Base-by-base conservation (phyloP, 2,329 filamentous ascomycete species). In the Cryoendolithus antarcticus region DNA sequence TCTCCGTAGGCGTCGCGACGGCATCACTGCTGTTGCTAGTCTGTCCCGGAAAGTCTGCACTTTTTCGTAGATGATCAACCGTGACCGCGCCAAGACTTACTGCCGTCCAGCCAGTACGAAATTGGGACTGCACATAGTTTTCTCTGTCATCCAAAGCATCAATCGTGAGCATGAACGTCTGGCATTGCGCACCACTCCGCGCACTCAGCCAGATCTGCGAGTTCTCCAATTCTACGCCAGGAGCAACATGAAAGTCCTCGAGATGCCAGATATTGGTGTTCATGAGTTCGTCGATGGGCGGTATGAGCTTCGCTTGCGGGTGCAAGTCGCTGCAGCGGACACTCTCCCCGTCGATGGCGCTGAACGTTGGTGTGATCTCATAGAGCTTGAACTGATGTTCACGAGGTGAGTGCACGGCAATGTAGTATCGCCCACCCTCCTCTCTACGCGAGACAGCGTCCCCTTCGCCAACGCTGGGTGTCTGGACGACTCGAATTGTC, bases 381-480 rank as follows among this genome's bases (percentile, higher is more conserved):
- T 88, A 98, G 56, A 98, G 88, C 59, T 94, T 96, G 70, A 98
- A 96, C 56, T 89, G 81, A 30, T 91, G 75, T 24, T 86, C 82
- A 46, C 91, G 77, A 1, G 91, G 89, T 8, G 88, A 95, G 60
- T 86, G 94, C 6, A 86, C 89, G 30, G 85, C 77, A 38, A 89
- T 73, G 42, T 72, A 72, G 54, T 77, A 80, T n/a, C 32, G 37
- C 4, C 40, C 46, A 19, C 41, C 41, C 9, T 44, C 40, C 15
- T 46, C 34, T 21, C 40, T 44, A 12, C 39, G 44, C 8, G 41
- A 38, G 6, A 47, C 35, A 9, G 41, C 35, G 31, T 62, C 55
- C 44, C 69, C 66, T 12, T 63, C 64, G 37, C 66, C 62, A 11
- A 64, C 63, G 34, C 66, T 62, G 5, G 69, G 67, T 9, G 77